Conservation (phyloP, 2,329 filamentous ascomycete genomes). For the Chalaropsis ovoidea region DNA sequence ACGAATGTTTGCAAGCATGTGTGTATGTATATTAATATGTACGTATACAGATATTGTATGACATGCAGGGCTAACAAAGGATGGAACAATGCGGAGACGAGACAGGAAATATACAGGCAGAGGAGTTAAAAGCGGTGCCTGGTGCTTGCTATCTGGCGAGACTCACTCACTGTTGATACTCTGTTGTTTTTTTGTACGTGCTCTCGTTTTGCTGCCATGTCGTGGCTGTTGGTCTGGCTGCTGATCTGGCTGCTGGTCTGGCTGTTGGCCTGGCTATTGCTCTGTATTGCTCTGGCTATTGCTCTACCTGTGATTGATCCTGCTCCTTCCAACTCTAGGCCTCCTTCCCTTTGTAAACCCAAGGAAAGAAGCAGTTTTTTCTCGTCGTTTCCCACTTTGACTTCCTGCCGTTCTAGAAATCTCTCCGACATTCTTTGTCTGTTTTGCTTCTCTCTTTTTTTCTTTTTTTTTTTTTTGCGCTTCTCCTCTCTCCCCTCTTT, state of each 20-base stretch:
- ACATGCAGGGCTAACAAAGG: not conserved
- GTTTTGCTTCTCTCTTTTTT: not conserved
- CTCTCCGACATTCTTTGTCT: not conserved
- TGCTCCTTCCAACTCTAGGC: not conserved
- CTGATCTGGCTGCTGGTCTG: too few relatives aligned
- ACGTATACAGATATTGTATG: not conserved
- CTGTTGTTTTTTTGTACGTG: not conserved
- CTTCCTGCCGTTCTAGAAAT: conserved; percentile 2
- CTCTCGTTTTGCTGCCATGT: not conserved
- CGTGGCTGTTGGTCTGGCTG: not conserved
- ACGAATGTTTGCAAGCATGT: not conserved
- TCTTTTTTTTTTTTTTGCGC: not conserved
- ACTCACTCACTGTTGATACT: not conserved
- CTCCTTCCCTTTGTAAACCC: not conserved
- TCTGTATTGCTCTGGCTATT: too few relatives aligned
- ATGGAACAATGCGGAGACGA: conserved; percentile 8
- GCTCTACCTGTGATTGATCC: not conserved
- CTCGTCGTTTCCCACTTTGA: not conserved
- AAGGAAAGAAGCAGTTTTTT: not conserved
- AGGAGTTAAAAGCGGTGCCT: not conserved
- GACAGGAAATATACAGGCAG: not conserved
- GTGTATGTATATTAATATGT: not conserved
- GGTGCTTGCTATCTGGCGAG: not conserved
- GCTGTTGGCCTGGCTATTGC: too few relatives aligned
- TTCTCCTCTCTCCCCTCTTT: not conserved